phyloP scores from a whole-genome alignment of 129 eudicot genomes.

The Ambrosia artemisiifolia region DNA sequence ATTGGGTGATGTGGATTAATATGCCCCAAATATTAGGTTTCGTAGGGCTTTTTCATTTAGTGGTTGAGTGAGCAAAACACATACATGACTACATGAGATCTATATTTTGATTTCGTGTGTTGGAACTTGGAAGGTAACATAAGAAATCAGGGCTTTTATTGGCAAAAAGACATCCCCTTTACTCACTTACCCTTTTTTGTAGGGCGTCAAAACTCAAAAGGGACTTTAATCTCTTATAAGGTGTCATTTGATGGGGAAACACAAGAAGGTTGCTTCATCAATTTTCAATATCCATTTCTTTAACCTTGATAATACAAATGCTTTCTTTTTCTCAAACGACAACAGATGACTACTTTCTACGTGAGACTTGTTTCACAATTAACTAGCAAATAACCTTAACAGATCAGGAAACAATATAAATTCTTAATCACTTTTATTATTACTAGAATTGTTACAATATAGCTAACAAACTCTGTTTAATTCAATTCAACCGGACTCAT shows the following conservation, averaged over 20 bases:
- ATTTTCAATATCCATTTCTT: not conserved
- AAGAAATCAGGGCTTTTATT: slow-evolving; percentile 14
- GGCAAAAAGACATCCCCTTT: slow-evolving; percentile 30
- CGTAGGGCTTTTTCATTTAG: too few species aligned
- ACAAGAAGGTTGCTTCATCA: not conserved
- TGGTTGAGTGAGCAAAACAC: not conserved
- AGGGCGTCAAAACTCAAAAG: slow-evolving; percentile 19
- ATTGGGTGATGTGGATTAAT: too few species aligned
- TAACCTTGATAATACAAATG: not conserved
- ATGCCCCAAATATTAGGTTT: too few species aligned
- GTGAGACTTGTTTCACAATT: too few species aligned
- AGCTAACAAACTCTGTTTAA: too few species aligned
- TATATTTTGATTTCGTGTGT: not conserved
- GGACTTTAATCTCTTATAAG: slow-evolving; percentile 13
- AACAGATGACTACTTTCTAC: not conserved
- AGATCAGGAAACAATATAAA: not conserved
- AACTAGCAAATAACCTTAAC: not conserved
- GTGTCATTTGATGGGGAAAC: slow-evolving; percentile 25
- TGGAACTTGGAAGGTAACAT: slow-evolving; percentile 35
- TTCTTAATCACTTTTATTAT: too few species aligned
- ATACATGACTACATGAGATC: not conserved
- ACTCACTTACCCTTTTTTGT: not conserved
- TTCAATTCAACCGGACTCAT: too few species aligned
- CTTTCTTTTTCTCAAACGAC: not conserved
- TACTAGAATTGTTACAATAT: too few species aligned